Conservation (phyloP, 2,329 filamentous ascomycete genomes). For the Aspergillus melleus region DNA sequence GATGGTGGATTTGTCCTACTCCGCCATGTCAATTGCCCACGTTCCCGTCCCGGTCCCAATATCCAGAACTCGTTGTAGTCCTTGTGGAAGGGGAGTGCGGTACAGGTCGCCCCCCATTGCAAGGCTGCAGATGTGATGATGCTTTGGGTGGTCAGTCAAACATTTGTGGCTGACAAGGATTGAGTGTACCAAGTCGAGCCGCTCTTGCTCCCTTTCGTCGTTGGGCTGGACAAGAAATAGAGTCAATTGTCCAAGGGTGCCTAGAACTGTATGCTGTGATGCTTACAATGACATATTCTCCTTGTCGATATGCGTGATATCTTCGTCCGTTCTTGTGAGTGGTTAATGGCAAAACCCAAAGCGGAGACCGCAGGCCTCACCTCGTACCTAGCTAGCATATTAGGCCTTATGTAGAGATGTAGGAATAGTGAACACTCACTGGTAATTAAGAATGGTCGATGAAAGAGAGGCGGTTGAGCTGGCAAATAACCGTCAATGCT, state of each 20-base stretch:
- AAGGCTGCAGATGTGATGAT: slow-evolving; percentile 35
- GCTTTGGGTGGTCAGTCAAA: slow-evolving; percentile 4
- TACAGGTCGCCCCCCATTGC: slow-evolving; percentile 30
- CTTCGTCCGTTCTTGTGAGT: slow-evolving; percentile 25
- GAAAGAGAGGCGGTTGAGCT: slow-evolving; percentile 18
- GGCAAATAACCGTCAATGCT: slow-evolving; percentile 1
- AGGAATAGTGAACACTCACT: slow-evolving; percentile 8
- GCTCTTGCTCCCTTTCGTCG: slow-evolving; percentile 37
- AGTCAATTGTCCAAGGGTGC: background rate
- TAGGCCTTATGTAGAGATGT: background rate
- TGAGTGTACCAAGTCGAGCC: slow-evolving; percentile 29
- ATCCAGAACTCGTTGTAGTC: slow-evolving; percentile 31
- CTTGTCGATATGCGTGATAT: slow-evolving; percentile 25
- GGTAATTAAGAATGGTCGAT: slow-evolving; percentile 20
- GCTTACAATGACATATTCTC: slow-evolving; percentile 24
- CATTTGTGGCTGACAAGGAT: background rate
- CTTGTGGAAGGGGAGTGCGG: slow-evolving; percentile 28
- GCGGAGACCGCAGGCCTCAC: background rate
- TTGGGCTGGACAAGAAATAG: slow-evolving; percentile 26
- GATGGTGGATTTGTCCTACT: slow-evolving; percentile 8
- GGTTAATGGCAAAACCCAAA: background rate
- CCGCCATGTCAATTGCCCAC: slow-evolving; percentile 43
- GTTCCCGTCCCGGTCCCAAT: slow-evolving; percentile 43
- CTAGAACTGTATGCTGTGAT: background rate
- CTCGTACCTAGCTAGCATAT: slow-evolving; percentile 11